Percentiles rank a stretch among this genome's conserved stretches.
Evolutionary conservation across 345 rosid genomes (phyloP).

Genomic region (Leavenworthia alabamica): DNA sequence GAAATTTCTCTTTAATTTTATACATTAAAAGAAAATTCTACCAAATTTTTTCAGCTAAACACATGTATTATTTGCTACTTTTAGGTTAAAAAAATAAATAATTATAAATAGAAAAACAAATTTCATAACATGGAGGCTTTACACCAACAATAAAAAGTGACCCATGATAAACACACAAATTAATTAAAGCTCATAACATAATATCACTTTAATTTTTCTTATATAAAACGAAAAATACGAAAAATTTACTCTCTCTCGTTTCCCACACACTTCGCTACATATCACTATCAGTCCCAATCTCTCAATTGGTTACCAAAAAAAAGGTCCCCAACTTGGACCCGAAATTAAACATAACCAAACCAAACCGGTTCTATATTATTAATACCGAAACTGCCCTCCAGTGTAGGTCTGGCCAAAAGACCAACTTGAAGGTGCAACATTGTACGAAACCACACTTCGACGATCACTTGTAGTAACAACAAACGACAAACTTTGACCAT

Average conservation of each 20-base stretch:
- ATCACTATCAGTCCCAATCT: slow-evolving; percentile 14
- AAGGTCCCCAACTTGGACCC: slow-evolving; percentile 20
- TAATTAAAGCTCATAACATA: background rate
- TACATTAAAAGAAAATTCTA: background rate
- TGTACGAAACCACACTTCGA: slow-evolving; percentile 52
- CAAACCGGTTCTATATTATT: background rate
- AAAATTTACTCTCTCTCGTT: background rate
- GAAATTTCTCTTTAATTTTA: background rate
- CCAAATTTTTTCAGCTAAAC: background rate
- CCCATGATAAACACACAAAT: background rate
- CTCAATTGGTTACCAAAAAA: slow-evolving; percentile 24
- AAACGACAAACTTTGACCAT: slow-evolving; percentile 68
- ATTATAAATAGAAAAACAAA: background rate
- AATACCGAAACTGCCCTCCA: slow-evolving; percentile 56
- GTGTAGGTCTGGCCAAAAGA: slow-evolving; percentile 69
- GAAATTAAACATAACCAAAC: background rate
- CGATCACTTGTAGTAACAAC: slow-evolving; percentile 59
- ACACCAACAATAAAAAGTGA: background rate
- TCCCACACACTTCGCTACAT: slow-evolving; percentile 3
- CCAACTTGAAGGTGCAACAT: slow-evolving; percentile 61
- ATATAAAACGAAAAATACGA: background rate
- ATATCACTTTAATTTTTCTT: background rate
- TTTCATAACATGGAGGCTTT: background rate
- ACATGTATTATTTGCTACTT: background rate
- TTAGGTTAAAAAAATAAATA: background rate